Percentiles rank a stretch among this genome's conserved stretches.
Evolutionary conservation across 805 yeast genomes (phyloP).

Genomic region (Ogataea pilisensis): DNA sequence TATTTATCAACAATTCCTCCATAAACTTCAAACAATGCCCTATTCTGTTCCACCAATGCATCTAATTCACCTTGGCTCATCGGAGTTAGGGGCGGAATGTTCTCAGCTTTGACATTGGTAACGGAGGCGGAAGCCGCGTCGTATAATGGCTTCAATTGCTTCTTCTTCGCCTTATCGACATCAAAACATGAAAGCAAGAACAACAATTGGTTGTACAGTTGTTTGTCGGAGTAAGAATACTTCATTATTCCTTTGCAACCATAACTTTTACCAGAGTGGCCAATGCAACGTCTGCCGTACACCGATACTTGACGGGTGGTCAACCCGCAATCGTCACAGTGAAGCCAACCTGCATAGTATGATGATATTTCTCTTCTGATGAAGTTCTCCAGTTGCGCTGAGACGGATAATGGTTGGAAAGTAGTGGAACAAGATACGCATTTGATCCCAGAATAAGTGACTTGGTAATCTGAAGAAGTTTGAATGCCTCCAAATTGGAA

Average conservation of each 20-base stretch:
- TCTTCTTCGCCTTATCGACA: slow-evolving; percentile 66
- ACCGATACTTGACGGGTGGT: slow-evolving; percentile 83
- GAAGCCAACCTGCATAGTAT: slow-evolving; percentile 84
- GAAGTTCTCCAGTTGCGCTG: slow-evolving; percentile 69
- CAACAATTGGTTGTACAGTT: slow-evolving; percentile 78
- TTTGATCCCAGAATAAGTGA: slow-evolving; percentile 65
- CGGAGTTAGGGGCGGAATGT: slow-evolving; percentile 10
- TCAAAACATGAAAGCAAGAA: slow-evolving; percentile 79
- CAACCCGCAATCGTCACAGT: slow-evolving; percentile 85
- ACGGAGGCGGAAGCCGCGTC: slow-evolving; percentile 8
- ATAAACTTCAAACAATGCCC: slow-evolving; percentile 51
- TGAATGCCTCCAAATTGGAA: slow-evolving; percentile 76
- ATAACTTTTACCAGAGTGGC: slow-evolving; percentile 53
- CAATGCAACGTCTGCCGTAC: slow-evolving; percentile 82
- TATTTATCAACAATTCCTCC: slow-evolving; percentile 66
- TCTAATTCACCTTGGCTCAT: slow-evolving; percentile 51
- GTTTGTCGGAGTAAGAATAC: slow-evolving; percentile 71
- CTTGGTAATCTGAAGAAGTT: slow-evolving; percentile 53
- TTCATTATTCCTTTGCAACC: slow-evolving; percentile 80
- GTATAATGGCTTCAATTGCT: slow-evolving; percentile 51
- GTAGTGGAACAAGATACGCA: slow-evolving; percentile 59
- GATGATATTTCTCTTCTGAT: slow-evolving; percentile 65
- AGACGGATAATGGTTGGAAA: slow-evolving; percentile 51
- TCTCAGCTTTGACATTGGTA: slow-evolving; percentile 17
- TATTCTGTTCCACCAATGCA: slow-evolving; percentile 77